A percentile compares a stretch with the other conserved stretches of the same genome.
phyloP scores from a whole-genome alignment of 2,329 filamentous ascomycete genomes.

The Nannizzia gypsea region DNA sequence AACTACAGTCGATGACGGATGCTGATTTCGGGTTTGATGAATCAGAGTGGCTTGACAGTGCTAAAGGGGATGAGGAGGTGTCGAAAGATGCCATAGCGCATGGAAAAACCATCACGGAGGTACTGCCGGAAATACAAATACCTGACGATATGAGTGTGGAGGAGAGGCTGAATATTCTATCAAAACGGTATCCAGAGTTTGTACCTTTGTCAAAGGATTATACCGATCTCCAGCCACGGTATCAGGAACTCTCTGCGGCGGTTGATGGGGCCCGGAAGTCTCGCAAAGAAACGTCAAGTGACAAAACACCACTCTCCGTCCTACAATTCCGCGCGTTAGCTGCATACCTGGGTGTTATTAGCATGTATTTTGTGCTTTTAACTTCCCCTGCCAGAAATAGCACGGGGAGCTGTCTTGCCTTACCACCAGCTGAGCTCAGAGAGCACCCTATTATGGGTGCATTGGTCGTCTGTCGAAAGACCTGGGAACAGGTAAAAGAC shows the following conservation, averaged over 20 bases:
- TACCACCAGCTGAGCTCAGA: conserved; percentile 67
- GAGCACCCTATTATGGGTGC: conserved; percentile 87
- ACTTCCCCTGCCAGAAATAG: conserved; percentile 61
- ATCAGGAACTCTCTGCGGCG: conserved; percentile 48
- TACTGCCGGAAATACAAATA: conserved; percentile 73
- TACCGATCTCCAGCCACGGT: conserved; percentile 50
- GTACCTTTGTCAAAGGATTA: conserved; percentile 75
- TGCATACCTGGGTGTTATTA: conserved; percentile 73
- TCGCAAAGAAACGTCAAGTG: conserved; percentile 23
- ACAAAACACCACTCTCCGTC: conserved; percentile 40
- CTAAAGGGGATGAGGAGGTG: conserved; percentile 37
- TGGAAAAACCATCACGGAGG: conserved; percentile 61
- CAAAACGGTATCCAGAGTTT: conserved; percentile 81
- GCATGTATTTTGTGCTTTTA: conserved; percentile 91
- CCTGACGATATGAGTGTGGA: conserved; percentile 64
- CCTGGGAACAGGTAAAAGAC: conserved; percentile 57
- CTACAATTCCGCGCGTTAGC: conserved; percentile 70
- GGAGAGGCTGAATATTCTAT: conserved; percentile 64
- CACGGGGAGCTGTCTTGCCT: conserved; percentile 43
- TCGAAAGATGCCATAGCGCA: conserved; percentile 38
- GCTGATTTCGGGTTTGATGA: conserved; percentile 91
- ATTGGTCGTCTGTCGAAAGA: conserved; percentile 62
- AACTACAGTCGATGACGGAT: conserved; percentile 75
- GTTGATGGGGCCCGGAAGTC: conserved; percentile 43
- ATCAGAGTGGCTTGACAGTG: conserved; percentile 62